Conservation (phyloP, 139 green algal species). For the Coelastrella sp. region DNA sequence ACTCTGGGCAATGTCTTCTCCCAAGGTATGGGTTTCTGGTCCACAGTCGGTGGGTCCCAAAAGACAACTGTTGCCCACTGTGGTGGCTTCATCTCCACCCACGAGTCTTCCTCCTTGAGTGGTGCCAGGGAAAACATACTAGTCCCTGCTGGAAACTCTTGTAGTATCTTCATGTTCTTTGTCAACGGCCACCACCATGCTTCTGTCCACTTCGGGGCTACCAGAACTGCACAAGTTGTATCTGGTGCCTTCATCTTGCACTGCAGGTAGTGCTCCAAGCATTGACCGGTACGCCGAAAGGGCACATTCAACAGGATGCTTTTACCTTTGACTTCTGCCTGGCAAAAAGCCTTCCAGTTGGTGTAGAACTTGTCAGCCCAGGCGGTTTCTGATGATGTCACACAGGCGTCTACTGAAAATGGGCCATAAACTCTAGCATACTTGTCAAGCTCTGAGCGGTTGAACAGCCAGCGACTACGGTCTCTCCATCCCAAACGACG, state of each 20-base stretch:
- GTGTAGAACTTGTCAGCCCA: neutral
- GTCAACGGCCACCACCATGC: neutral
- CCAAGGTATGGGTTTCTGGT: neutral
- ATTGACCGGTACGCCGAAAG: neutral
- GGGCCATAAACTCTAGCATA: neutral
- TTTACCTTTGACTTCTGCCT: neutral
- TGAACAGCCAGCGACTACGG: neutral
- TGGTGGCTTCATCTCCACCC: slow-evolving; percentile 53
- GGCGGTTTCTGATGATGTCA: neutral
- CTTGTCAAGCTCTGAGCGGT: neutral
- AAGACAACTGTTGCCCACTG: slow-evolving; percentile 47
- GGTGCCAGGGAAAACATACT: slow-evolving; percentile 55
- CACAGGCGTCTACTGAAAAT: neutral
- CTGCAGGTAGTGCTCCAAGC: neutral
- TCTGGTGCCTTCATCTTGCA: neutral
- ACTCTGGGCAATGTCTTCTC: neutral
- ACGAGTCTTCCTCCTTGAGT: slow-evolving; percentile 56
- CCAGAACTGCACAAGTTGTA: neutral
- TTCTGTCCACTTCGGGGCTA: neutral
- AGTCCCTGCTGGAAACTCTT: neutral
- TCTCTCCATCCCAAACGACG: neutral
- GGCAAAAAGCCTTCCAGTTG: neutral
- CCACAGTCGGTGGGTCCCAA: neutral
- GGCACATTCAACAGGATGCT: neutral
- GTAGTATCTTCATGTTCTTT: neutral